Base-by-base conservation (phyloP, 2,329 filamentous ascomycete species). In the Phialocephala subalpina region DNA sequence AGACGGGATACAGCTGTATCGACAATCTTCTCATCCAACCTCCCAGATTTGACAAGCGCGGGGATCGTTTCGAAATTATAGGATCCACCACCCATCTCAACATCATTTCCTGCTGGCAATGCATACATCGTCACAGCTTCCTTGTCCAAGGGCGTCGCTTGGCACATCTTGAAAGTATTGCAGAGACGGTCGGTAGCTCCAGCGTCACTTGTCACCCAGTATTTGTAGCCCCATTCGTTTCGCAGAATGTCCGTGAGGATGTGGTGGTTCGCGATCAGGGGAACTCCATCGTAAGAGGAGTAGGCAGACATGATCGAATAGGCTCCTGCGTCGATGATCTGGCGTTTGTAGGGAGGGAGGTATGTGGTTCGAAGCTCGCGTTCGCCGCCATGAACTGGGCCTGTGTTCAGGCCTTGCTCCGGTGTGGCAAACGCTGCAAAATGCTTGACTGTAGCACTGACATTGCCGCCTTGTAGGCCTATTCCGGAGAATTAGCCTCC, bases 71-170 rank as follows among this genome's bases (percentile, higher is more conserved):
- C 82, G 73, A 88, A 90, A 74, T 88, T 92, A 80, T 87, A 93
- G 22, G 87, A 90, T 22, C 91, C 91, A 45, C 91, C 90, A 14
- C 91, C 91, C 91, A 93, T 93, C 73, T 93, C 91, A 14, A 91
- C 84, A 71, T 93, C 91, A 58, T 88, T 90, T 2, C 91, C 91
- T 4, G 90, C 88, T 0, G 87, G 87, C 4, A 93, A 82, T 9
- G 87, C 81, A 78, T 85, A 14, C 1, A 60, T 8, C 0, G 88
- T 90, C 27, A 93, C 84, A 2, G 89, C 87, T 62, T 89, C 85
- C 60, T 86, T 86, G 72, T 92, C 90, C 49, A 90, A 83, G 0
- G 87, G 86, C 33, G 82, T 80, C 27, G 82, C 80, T 35, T 80
- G 80, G 68, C 91, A 93, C 74, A 92, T 84, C 65, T 84, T 83